Conservation (phyloP, 768 basidiomycete genomes). For the Calocera cornea region DNA sequence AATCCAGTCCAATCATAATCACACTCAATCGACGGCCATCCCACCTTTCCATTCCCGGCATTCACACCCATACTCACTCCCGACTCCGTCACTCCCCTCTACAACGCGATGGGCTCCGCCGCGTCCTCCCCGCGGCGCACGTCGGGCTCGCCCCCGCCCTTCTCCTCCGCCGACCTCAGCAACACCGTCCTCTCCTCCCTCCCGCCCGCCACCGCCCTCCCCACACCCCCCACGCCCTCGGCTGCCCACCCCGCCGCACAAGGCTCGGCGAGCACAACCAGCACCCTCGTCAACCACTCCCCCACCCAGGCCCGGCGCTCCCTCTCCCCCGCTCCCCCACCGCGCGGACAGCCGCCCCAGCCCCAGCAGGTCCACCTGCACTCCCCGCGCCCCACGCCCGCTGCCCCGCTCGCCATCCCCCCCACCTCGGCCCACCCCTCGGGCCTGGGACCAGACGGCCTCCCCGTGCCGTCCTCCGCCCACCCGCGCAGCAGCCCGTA, state of each 20-base stretch:
- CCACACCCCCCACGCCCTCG: no score
- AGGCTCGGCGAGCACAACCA: neutral
- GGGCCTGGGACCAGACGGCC: neutral
- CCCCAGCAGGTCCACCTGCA: neutral
- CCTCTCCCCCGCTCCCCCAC: slow-evolving; percentile 29
- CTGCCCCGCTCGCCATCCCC: slow-evolving; percentile 32
- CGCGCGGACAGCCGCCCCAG: no score
- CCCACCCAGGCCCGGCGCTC: slow-evolving; percentile 17
- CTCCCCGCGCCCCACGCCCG: slow-evolving; percentile 13
- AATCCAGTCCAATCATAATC: no score
- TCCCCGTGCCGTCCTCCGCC: neutral
- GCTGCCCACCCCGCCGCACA: neutral
- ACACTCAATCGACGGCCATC: no score
- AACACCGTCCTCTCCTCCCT: neutral
- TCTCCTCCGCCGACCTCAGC: neutral
- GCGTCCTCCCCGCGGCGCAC: neutral
- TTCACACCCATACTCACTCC: no score
- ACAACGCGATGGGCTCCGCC: neutral
- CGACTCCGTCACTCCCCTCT: no score
- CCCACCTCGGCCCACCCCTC: slow-evolving; percentile 24
- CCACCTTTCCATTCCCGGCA: no score
- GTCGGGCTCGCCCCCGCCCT: neutral
- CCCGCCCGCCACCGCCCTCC: neutral
- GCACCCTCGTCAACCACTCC: neutral
- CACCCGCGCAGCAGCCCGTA: neutral